Evolutionary conservation across 2,329 filamentous ascomycete genomes (phyloP).

Genomic region (Fusarium nematophilum): DNA sequence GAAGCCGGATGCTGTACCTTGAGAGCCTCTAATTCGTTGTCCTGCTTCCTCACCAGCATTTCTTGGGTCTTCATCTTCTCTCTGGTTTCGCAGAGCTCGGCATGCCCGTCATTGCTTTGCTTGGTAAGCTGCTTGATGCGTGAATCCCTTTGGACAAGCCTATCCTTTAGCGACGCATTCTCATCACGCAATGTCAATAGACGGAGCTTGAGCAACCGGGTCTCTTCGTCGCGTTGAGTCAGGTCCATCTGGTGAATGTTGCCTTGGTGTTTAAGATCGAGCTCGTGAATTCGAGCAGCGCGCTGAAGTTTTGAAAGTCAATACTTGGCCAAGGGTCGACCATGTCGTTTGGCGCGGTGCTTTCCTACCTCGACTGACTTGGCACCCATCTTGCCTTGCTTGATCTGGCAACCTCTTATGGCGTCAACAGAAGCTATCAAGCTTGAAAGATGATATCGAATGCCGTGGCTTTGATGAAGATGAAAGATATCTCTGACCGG

Average conservation of each 20-base stretch:
- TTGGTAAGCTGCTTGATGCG: conserved; percentile 62
- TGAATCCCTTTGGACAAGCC: conserved; percentile 69
- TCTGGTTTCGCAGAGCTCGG: conserved; percentile 57
- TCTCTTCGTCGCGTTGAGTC: conserved; percentile 79
- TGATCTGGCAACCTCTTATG: neutral
- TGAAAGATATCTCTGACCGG: conserved; percentile 8
- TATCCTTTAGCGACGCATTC: conserved; percentile 73
- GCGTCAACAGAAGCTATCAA: neutral
- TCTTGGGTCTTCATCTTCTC: conserved; percentile 59
- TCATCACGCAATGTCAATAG: conserved; percentile 80
- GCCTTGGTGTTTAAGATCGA: conserved; percentile 78
- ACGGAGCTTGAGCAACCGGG: conserved; percentile 75
- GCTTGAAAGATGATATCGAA: neutral
- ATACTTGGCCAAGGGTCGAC: conserved; percentile 28
- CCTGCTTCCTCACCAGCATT: conserved; percentile 60
- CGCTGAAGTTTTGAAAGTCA: conserved; percentile 51
- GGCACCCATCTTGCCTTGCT: conserved; percentile 40
- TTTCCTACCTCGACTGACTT: conserved; percentile 44
- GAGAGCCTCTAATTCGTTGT: conserved; percentile 59
- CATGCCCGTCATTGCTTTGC: conserved; percentile 53
- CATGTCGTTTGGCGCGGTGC: conserved; percentile 37
- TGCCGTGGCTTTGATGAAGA: conserved; percentile 7
- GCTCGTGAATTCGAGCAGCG: conserved; percentile 59
- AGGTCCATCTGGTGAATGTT: conserved; percentile 73
- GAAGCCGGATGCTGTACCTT: conserved; percentile 52